phyloP scores from a whole-genome alignment of 73 alveolate genomes.

The Effrenium voratum region DNA sequence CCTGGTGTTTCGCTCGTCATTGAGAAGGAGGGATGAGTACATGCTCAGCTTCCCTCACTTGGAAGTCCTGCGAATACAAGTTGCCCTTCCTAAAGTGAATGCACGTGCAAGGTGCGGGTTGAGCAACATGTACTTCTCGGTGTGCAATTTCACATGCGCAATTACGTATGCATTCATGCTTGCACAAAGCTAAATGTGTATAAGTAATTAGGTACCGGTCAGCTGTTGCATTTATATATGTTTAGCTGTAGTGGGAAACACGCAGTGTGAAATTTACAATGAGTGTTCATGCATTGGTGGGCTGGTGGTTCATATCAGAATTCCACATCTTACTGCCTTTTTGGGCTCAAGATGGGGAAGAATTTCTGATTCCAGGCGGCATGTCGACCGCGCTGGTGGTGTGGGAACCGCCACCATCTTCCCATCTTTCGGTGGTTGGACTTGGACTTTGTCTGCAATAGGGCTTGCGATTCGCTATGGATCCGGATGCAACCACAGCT shows the following conservation, averaged over 20 bases:
- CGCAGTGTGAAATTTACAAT: neutral
- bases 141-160: too few relatives aligned
- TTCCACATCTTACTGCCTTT: neutral
- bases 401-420: neutral
- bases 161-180: too few relatives aligned
- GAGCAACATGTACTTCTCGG: too few relatives aligned
- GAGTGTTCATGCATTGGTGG: neutral
- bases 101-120: too few relatives aligned
- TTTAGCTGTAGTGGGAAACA: constrained; percentile 12
- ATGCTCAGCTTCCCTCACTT: too few relatives aligned
- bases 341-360: constrained; percentile 18
- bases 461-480: neutral
- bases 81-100: too few relatives aligned
- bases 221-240: too few relatives aligned
- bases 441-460: neutral
- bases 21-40: too few relatives aligned
- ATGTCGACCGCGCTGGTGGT: constrained; percentile 23
- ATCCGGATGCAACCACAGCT: neutral
- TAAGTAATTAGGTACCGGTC: too few relatives aligned
- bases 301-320: neutral
- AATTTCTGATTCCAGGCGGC: neutral
- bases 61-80: too few relatives aligned
- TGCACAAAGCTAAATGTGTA: too few relatives aligned
- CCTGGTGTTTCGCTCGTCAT: too few relatives aligned
- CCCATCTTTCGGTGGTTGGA: neutral